These are phyloP conservation scores for Gyromitra esculenta DNA, from an alignment of 2,329 filamentous ascomycete genomes.

Conservation along the genomic window DNA sequence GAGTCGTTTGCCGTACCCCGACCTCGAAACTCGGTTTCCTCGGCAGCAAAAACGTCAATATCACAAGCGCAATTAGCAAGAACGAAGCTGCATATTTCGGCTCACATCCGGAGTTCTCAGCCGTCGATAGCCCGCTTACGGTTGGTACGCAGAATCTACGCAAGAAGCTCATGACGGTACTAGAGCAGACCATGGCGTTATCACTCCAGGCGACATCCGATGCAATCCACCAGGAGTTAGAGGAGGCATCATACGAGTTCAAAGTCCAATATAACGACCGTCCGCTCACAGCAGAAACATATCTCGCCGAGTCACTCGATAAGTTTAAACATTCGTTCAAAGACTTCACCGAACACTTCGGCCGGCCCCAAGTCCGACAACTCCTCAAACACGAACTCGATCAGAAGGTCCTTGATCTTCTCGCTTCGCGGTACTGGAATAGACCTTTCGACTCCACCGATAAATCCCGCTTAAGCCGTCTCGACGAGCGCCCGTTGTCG, in stretches of 20 bases:
- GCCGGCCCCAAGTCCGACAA: conserved; percentile 85
- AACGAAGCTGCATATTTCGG: conserved; percentile 91
- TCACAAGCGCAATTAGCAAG: conserved; percentile 81
- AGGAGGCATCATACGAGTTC: conserved; percentile 97
- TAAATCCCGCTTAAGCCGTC: conserved; percentile 69
- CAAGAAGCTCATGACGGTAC: conserved; percentile 95
- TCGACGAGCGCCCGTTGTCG: conserved; percentile 71
- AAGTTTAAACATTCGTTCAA: conserved; percentile 98
- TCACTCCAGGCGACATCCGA: conserved; percentile 89
- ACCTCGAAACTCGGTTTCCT: conserved; percentile 74
- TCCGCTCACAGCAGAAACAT: conserved; percentile 92
- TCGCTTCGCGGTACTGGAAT: conserved; percentile 97
- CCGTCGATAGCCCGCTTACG: conserved; percentile 74
- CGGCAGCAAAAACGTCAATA: conserved; percentile 73
- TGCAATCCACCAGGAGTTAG: conserved; percentile 91
- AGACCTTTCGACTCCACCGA: conserved; percentile 80
- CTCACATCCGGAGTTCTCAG: conserved; percentile 82
- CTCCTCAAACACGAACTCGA: conserved; percentile 92
- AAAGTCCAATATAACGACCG: conserved; percentile 99
- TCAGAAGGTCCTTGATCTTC: conserved; percentile 89
- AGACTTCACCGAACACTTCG: conserved; percentile 88
- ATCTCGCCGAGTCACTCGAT: conserved; percentile 92
- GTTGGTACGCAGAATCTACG: conserved; percentile 87
- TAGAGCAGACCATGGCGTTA: conserved; percentile 96
- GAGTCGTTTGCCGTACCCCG: conserved; percentile 87